A percentile compares a stretch with the other conserved stretches of the same genome.
phyloP scores from a whole-genome alignment of 2,329 filamentous ascomycete species.

The Macrophomina phaseolina region DNA sequence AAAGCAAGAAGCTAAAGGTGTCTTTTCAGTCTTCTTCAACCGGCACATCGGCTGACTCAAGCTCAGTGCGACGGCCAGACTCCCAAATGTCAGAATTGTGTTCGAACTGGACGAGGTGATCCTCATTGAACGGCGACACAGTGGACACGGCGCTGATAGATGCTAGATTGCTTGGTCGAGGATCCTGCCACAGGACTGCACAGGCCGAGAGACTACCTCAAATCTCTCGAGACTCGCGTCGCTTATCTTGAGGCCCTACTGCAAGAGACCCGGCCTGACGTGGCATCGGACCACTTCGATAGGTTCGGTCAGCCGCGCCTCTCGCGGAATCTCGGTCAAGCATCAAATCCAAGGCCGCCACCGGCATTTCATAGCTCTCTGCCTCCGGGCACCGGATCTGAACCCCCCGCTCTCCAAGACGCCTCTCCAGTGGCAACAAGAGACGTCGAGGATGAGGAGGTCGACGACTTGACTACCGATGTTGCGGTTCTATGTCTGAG shows the following conservation, averaged over 20 bases:
- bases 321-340: background rate
- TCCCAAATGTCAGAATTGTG: constrained; percentile 38
- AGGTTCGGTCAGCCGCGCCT: background rate
- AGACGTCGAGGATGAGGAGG: constrained; percentile 9
- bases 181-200: constrained; percentile 45
- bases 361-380: background rate
- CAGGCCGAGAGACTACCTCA: constrained; percentile 42
- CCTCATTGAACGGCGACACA: background rate
- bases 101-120: constrained; percentile 29
- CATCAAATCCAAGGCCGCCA: background rate
- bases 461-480: constrained; percentile 36
- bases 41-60: background rate
- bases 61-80: constrained; percentile 27
- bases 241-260: constrained; percentile 41
- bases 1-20: constrained; percentile 38
- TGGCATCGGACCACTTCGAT: constrained; percentile 33
- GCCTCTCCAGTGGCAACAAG: background rate
- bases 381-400: background rate
- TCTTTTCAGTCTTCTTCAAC: background rate
- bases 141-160: background rate
- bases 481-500: constrained; percentile 42
- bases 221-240: constrained; percentile 37
- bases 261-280: constrained; percentile 36
- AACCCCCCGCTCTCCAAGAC: background rate
- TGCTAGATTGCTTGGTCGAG: constrained; percentile 44